Conservation (phyloP, 495 filamentous ascomycete species). For the Geopyxis carbonaria region DNA sequence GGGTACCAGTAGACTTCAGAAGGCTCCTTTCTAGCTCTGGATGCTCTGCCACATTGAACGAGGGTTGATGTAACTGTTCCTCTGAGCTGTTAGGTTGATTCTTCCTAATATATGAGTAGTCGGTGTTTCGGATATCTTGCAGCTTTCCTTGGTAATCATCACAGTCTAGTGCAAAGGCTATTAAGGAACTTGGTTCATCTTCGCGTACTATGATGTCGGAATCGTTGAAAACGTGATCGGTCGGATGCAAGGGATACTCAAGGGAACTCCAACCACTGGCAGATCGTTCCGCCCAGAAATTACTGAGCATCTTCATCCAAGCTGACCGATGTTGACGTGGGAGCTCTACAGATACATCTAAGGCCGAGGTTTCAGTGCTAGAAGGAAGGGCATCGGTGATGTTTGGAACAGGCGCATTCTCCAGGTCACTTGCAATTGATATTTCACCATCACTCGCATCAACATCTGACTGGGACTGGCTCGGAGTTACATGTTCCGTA, state of each 20-base stretch:
- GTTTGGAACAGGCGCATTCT: conserved; percentile 10
- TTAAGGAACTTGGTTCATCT: conserved; percentile 90
- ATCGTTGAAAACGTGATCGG: conserved; percentile 90
- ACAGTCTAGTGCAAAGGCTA: conserved; percentile 78
- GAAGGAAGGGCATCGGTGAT: conserved; percentile 19
- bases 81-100: conserved; percentile 26
- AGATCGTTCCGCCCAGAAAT: conserved; percentile 96
- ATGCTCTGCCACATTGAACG: conserved; percentile 27
- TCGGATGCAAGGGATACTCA: conserved; percentile 75
- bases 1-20: conserved; percentile 65
- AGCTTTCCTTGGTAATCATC: conserved; percentile 72
- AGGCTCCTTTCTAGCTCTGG: conserved; percentile 58
- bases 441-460: conserved; percentile 22
- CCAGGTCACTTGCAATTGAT: conserved; percentile 19
- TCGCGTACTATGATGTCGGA: conserved; percentile 96
- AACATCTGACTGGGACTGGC: conserved; percentile 16
- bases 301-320: conserved; percentile 82
- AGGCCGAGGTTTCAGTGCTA: conserved; percentile 7
- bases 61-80: conserved; percentile 13
- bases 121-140: conserved; percentile 46
- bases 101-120: conserved; percentile 19
- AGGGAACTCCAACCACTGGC: conserved; percentile 89
- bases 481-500: neutral
- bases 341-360: conserved; percentile 40
- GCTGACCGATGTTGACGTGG: conserved; percentile 83